Percentiles rank a stretch among this genome's conserved stretches.
phyloP scores from a whole-genome alignment of 1,284 basidiomycete genomes.

The Erythrobasidium hasegawianum region DNA sequence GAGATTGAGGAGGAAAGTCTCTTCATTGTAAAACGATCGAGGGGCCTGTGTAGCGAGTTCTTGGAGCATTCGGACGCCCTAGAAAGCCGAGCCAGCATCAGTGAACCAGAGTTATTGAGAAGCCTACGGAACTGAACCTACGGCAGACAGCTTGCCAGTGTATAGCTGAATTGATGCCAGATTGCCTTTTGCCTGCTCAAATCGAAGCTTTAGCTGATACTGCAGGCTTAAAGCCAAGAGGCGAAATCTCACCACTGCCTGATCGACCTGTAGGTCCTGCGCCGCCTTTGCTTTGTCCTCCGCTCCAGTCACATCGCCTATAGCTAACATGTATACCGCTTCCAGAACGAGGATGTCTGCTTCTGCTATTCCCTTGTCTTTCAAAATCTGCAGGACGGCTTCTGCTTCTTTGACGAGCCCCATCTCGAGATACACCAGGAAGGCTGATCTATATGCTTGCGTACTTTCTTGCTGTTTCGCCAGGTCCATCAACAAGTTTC shows the following conservation, averaged over 20 bases:
- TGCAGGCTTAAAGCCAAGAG: too few species aligned
- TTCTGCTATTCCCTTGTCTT: neutral
- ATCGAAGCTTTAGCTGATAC: neutral
- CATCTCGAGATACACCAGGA: conserved; percentile 11
- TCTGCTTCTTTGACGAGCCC: conserved; percentile 9
- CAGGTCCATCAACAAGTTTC: neutral
- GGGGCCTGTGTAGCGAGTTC: conserved; percentile 4
- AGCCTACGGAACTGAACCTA: neutral
- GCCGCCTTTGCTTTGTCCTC: conserved; percentile 1
- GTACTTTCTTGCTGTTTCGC: neutral
- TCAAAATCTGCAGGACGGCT: neutral
- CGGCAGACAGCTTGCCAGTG: conserved; percentile 16
- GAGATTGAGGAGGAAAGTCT: conserved; percentile 23
- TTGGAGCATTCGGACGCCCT: conserved; percentile 20
- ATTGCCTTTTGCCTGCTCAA: neutral
- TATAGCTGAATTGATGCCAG: conserved; percentile 21
- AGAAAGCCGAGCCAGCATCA: too few species aligned
- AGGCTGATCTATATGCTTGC: neutral
- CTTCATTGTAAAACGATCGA: conserved; percentile 17
- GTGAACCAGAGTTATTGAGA: too few species aligned
- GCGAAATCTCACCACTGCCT: neutral
- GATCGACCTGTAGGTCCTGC: neutral
- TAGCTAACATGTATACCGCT: neutral
- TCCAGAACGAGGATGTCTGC: neutral
- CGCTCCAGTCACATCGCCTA: conserved; percentile 1